phyloP scores from a whole-genome alignment of 495 filamentous ascomycete genomes.

The Letharia columbiana region DNA sequence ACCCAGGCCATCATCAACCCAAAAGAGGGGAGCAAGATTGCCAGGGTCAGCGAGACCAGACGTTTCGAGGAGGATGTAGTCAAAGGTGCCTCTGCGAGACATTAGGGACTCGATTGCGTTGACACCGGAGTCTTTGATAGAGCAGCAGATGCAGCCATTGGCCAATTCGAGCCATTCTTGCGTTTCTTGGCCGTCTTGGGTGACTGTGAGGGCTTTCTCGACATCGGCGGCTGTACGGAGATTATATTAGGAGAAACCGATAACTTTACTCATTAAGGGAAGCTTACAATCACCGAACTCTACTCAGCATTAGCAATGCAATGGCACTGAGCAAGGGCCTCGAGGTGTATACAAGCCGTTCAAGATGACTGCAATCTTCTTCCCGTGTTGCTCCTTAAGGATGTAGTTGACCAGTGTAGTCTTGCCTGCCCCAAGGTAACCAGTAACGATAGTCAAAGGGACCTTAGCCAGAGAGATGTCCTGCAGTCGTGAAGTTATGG shows the following conservation, averaged over 20 bases:
- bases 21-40: slow-evolving; percentile 92
- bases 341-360: slow-evolving; percentile 54
- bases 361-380: slow-evolving; percentile 94
- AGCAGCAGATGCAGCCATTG: slow-evolving; percentile 97
- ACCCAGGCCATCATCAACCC: slow-evolving; percentile 90
- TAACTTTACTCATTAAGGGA: neutral
- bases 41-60: slow-evolving; percentile 93
- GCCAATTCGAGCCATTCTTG: slow-evolving; percentile 94
- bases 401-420: slow-evolving; percentile 96
- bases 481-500: slow-evolving; percentile 31
- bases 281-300: slow-evolving; percentile 89
- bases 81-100: slow-evolving; percentile 85
- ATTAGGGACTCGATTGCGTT: slow-evolving; percentile 94
- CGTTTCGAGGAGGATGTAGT: slow-evolving; percentile 97
- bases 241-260: neutral
- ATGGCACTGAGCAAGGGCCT: slow-evolving; percentile 1
- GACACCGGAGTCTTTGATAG: slow-evolving; percentile 90
- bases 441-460: slow-evolving; percentile 92
- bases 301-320: slow-evolving; percentile 28
- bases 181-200: slow-evolving; percentile 72
- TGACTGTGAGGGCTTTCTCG: slow-evolving; percentile 85
- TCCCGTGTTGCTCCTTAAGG: slow-evolving; percentile 84
- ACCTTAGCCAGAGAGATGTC: slow-evolving; percentile 52
- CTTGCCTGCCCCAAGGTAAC: slow-evolving; percentile 91
- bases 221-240: slow-evolving; percentile 66